A percentile compares a stretch with the other conserved stretches of the same genome.
Evolutionary conservation across 805 yeast species (phyloP).

Genomic region (Pichia eremophila): DNA sequence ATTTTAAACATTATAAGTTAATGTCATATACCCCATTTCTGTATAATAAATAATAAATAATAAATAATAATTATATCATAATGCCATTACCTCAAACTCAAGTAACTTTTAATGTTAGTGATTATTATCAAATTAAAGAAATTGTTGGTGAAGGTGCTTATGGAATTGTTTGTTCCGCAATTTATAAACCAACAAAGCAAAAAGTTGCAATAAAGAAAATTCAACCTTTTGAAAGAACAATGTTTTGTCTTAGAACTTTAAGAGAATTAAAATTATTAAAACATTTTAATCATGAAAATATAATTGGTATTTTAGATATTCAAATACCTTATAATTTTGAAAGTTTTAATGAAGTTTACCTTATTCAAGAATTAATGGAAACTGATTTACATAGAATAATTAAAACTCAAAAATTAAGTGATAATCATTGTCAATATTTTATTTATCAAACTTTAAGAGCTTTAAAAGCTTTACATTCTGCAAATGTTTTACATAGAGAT

Average conservation of each 20-base stretch:
- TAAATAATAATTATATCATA: background rate
- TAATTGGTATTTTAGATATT: slow-evolving; percentile 79
- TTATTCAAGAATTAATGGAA: slow-evolving; percentile 83
- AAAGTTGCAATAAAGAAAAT: slow-evolving; percentile 94
- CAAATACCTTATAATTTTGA: slow-evolving; percentile 76
- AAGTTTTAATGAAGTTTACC: slow-evolving; percentile 74
- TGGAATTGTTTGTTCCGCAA: slow-evolving; percentile 86
- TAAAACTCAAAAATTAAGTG: slow-evolving; percentile 71
- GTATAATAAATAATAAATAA: too few species aligned
- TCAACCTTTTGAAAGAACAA: slow-evolving; percentile 80
- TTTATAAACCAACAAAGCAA: slow-evolving; percentile 76
- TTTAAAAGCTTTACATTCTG: slow-evolving; percentile 81
- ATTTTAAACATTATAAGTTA: too few species aligned
- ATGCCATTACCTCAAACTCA: slow-evolving; percentile 13
- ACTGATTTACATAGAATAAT: slow-evolving; percentile 80
- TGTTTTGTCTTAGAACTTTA: slow-evolving; percentile 82
- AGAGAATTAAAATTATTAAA: slow-evolving; percentile 82
- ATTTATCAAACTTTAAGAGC: slow-evolving; percentile 87
- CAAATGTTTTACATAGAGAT: slow-evolving; percentile 91
- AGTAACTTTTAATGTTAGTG: slow-evolving; percentile 70
- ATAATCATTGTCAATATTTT: slow-evolving; percentile 91
- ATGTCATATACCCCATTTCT: too few species aligned
- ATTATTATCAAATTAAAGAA: slow-evolving; percentile 75
- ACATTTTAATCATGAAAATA: slow-evolving; percentile 90
- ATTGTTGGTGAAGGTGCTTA: slow-evolving; percentile 95